phyloP scores from a whole-genome alignment of 2,329 filamentous ascomycete genomes.

The Hypomyces perniciosus region DNA sequence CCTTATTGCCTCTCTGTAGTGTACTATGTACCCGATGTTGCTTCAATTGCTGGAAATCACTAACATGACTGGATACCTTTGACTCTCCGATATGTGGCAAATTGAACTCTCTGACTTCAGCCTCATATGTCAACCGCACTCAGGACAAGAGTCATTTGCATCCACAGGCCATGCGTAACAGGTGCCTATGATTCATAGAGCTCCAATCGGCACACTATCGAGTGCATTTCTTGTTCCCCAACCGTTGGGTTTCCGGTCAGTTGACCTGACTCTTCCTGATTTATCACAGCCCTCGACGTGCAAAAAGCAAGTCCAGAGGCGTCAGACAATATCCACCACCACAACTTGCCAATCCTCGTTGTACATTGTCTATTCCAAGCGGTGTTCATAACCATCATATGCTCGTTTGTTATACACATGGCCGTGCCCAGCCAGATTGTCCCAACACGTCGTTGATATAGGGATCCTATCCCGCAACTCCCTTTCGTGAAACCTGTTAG shows the following conservation, averaged over 20 bases:
- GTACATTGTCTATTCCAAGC: not conserved
- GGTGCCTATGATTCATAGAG: not conserved
- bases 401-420: conserved; percentile 10
- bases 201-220: not conserved
- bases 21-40: too few relatives aligned
- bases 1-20: too few relatives aligned
- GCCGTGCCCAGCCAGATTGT: not conserved
- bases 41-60: too few relatives aligned
- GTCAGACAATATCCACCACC: too few relatives aligned
- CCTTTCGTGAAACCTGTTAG: conserved; percentile 28
- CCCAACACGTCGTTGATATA: conserved; percentile 1
- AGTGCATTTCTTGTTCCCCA: not conserved
- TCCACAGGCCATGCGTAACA: not conserved
- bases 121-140: not conserved
- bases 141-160: not conserved
- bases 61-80: too few relatives aligned
- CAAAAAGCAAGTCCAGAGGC: too few relatives aligned
- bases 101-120: too few relatives aligned
- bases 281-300: not conserved
- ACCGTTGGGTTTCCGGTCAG: not conserved
- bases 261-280: not conserved
- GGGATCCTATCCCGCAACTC: not conserved
- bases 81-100: too few relatives aligned
- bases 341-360: not conserved
- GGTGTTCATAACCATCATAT: conserved; percentile 1